Conservation (phyloP, 164 flowering plant genomes). For the Malania oleifera region DNA sequence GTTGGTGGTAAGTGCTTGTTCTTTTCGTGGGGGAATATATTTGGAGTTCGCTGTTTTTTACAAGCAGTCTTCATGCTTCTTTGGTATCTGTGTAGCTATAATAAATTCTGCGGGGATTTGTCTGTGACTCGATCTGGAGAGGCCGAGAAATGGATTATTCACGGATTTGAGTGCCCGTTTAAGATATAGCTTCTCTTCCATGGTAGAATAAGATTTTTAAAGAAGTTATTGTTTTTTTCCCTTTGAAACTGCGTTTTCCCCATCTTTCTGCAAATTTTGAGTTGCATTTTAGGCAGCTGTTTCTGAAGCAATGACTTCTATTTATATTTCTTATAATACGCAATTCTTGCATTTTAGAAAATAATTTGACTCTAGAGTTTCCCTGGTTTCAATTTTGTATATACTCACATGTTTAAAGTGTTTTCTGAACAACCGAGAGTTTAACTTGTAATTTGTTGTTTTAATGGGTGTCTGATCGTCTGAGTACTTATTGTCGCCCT, state of each 20-base stretch:
- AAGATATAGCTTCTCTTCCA: too few relatives aligned
- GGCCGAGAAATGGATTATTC: neutral
- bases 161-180: neutral
- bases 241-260: neutral
- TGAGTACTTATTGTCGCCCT: neutral
- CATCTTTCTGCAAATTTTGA: neutral
- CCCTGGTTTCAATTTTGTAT: neutral
- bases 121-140: slow-evolving; percentile 5
- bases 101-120: slow-evolving; percentile 4
- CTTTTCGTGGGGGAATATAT: slow-evolving; percentile 6
- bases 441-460: neutral
- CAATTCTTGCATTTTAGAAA: neutral
- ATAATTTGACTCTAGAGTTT: neutral
- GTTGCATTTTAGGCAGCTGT: neutral
- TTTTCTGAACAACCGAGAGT: neutral
- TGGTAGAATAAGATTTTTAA: too few relatives aligned
- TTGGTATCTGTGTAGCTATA: slow-evolving; percentile 1
- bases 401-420: neutral
- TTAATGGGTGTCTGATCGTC: neutral
- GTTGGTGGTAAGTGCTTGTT: neutral
- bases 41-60: slow-evolving; percentile 6
- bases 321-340: neutral
- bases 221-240: neutral
- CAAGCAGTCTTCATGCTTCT: slow-evolving; percentile 12
- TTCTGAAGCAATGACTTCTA: neutral